A percentile compares a stretch with the other conserved stretches of the same genome.
Conservation (phyloP, 2,329 filamentous ascomycete species). For the Alternaria triticimaculans region DNA sequence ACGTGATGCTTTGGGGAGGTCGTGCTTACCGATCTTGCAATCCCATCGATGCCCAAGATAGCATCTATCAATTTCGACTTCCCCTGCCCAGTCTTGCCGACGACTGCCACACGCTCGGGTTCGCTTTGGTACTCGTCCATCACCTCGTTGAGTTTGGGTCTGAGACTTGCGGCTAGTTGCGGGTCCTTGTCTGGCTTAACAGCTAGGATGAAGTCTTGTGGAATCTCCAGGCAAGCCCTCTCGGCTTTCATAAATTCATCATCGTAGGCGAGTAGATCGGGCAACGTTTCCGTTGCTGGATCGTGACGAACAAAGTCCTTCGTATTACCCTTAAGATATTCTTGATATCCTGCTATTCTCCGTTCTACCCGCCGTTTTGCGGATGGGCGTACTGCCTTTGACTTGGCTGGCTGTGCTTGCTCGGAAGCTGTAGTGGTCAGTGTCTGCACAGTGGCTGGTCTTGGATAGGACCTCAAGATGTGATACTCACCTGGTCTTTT, state of each 20-base stretch:
- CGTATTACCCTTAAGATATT: not conserved
- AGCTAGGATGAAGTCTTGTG: not conserved
- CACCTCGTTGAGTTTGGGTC: not conserved
- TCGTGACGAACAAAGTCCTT: not conserved
- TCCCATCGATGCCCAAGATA: not conserved
- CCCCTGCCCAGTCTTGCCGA: not conserved
- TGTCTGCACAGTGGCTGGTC: not conserved
- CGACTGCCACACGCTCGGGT: not conserved
- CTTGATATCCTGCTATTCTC: not conserved
- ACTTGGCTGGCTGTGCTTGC: not conserved
- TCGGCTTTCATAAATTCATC: not conserved
- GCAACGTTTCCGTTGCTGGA: not conserved
- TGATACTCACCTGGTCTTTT: not conserved
- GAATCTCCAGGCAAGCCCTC: not conserved
- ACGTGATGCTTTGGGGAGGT: not conserved
- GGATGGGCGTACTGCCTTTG: not conserved
- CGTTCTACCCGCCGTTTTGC: not conserved
- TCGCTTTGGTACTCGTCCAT: not conserved
- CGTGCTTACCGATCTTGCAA: not conserved
- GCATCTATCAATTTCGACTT: not conserved
- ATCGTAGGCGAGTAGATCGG: not conserved
- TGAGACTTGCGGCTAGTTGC: not conserved
- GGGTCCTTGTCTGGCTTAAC: not conserved
- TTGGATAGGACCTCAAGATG: not conserved
- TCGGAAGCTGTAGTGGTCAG: not conserved